phyloP scores from a whole-genome alignment of 495 filamentous ascomycete genomes.

The Bryoglossum gracile region DNA sequence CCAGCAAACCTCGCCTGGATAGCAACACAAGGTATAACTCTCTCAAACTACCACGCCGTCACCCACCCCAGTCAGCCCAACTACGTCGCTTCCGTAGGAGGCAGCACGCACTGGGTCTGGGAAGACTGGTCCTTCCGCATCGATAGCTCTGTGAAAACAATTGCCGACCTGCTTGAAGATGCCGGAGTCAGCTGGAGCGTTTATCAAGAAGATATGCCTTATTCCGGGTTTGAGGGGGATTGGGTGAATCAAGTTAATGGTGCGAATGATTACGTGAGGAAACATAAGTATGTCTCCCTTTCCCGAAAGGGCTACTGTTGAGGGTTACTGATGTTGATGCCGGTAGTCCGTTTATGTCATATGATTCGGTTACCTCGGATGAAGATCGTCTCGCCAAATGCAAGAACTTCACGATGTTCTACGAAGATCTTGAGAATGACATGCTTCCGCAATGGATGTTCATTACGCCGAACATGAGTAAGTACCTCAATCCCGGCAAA shows the following conservation, averaged over 20 bases:
- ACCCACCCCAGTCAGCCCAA: constrained; percentile 23
- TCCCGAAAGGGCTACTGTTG: too few species aligned
- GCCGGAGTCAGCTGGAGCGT: constrained; percentile 59
- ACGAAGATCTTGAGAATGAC: constrained; percentile 46
- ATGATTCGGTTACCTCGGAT: constrained; percentile 50
- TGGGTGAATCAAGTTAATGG: constrained; percentile 21
- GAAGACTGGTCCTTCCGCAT: constrained; percentile 5
- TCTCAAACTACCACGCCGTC: constrained; percentile 54
- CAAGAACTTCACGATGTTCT: constrained; percentile 62
- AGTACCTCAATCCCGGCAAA: constrained; percentile 22
- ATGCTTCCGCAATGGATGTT: constrained; percentile 58
- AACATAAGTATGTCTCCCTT: constrained; percentile 9
- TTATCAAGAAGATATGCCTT: constrained; percentile 64
- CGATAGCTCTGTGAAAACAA: not conserved
- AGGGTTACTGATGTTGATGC: too few species aligned
- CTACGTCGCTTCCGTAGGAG: constrained; percentile 20
- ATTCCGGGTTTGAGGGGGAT: constrained; percentile 31
- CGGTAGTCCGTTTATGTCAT: constrained; percentile 50
- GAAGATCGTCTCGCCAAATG: constrained; percentile 51
- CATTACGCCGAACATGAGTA: constrained; percentile 70
- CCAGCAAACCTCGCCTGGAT: constrained; percentile 46
- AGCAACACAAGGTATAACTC: constrained; percentile 53
- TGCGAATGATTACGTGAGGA: constrained; percentile 7
- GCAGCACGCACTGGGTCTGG: constrained; percentile 9
- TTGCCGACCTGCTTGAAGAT: constrained; percentile 56